Evolutionary conservation across 192 early-diverging fungal species (phyloP).

Genomic region (Coemansia sp.): DNA sequence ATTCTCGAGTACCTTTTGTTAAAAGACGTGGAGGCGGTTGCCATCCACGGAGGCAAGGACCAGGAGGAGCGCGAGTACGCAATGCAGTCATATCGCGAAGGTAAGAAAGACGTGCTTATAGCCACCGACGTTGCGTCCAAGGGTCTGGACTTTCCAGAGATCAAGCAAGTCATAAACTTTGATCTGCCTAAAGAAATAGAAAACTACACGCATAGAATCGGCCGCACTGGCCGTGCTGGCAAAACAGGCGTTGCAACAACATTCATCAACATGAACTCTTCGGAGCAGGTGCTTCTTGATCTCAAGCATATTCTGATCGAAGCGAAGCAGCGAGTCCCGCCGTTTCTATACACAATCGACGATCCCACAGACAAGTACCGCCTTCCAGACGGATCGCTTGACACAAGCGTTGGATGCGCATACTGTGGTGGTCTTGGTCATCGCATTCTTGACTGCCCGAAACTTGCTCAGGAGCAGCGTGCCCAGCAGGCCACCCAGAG

Average conservation of each 20-base stretch:
- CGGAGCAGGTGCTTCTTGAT: constrained; percentile 92
- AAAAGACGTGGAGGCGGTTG: constrained; percentile 92
- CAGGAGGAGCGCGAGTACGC: constrained; percentile 98
- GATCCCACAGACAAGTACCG: constrained; percentile 89
- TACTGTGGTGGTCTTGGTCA: constrained; percentile 96
- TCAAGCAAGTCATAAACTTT: constrained; percentile 98
- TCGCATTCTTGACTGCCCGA: constrained; percentile 85
- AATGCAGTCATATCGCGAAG: constrained; percentile 83
- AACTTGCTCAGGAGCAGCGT: constrained; percentile 71
- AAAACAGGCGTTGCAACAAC: constrained; percentile 97
- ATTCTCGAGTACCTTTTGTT: constrained; percentile 95
- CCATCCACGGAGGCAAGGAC: constrained; percentile 94
- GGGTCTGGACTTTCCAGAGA: constrained; percentile 92
- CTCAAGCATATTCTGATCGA: constrained; percentile 89
- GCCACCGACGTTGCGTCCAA: constrained; percentile 97
- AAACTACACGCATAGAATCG: constrained; percentile 97
- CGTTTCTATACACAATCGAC: constrained; percentile 77
- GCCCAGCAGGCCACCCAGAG: constrained; percentile 41
- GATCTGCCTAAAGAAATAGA: constrained; percentile 99
- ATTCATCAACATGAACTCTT: constrained; percentile 91
- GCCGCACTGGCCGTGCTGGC: constrained; percentile 94
- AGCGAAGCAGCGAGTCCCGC: constrained; percentile 92
- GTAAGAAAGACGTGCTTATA: constrained; percentile 92
- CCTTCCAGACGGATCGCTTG: constrained; percentile 63
- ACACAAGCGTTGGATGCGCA: constrained; percentile 71